These are phyloP conservation scores for Tetrapisispora nanseiensis DNA, from an alignment of 805 yeast genomes.

Conservation along the genomic window DNA sequence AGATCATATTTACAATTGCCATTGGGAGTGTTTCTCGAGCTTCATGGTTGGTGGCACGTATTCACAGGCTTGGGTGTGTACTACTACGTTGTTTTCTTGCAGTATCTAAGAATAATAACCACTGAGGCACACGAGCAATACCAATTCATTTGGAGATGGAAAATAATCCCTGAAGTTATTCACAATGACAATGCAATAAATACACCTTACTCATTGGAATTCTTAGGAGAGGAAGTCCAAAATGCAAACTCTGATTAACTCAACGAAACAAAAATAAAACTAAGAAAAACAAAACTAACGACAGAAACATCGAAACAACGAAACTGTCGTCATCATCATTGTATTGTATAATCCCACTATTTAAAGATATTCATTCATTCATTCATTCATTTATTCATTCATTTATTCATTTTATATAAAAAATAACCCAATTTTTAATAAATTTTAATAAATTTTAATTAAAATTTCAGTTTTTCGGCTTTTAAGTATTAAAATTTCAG, in stretches of 20 bases:
- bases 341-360: too few species aligned
- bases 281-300: too few species aligned
- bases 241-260: neutral
- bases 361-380: neutral
- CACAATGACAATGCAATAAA: constrained; percentile 4
- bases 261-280: neutral
- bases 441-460: neutral
- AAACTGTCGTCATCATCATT: too few species aligned
- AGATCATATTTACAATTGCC: constrained; percentile 64
- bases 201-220: constrained; percentile 4
- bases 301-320: neutral
- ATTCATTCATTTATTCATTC: too few species aligned
- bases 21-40: constrained; percentile 74
- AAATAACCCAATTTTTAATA: too few species aligned
- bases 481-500: too few species aligned
- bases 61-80: constrained; percentile 83
- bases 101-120: constrained; percentile 61
- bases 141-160: constrained; percentile 47
- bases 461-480: neutral
- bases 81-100: constrained; percentile 69
- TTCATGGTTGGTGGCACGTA: constrained; percentile 98
- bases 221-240: constrained; percentile 5
- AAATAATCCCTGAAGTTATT: constrained; percentile 46
- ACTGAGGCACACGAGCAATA: constrained; percentile 47
- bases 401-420: too few species aligned